phyloP scores from a whole-genome alignment of 129 eudicot genomes.

The Escallonia rubra region DNA sequence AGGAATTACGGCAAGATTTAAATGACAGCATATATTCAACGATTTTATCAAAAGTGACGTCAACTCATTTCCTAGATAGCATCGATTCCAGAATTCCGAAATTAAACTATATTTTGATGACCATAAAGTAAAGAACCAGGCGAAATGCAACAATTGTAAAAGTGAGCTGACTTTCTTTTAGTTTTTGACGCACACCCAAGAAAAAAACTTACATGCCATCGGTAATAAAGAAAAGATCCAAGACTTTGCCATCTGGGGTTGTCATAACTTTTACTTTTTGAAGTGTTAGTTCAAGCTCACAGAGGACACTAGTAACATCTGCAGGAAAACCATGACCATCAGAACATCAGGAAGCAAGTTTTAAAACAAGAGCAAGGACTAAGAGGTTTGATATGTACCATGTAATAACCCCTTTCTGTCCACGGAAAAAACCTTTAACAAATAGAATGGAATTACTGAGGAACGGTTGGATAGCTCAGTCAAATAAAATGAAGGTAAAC shows the following conservation, averaged over 20 bases:
- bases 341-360: not conserved
- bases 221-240: constrained; percentile 77
- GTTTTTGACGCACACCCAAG: not conserved
- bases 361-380: not conserved
- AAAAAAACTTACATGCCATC: constrained; percentile 58
- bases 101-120: too few relatives aligned
- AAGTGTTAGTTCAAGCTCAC: constrained; percentile 70
- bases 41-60: too few relatives aligned
- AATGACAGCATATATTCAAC: too few relatives aligned
- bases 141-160: too few relatives aligned
- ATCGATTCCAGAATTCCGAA: too few relatives aligned
- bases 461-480: constrained; percentile 34
- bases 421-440: constrained; percentile 58
- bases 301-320: constrained; percentile 83
- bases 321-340: constrained; percentile 10
- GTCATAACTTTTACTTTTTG: constrained; percentile 86
- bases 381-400: constrained; percentile 30
- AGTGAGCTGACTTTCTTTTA: not conserved
- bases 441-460: constrained; percentile 44
- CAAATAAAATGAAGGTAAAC: constrained; percentile 50
- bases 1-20: too few relatives aligned
- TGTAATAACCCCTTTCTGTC: constrained; percentile 75
- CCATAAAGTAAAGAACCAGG: too few relatives aligned
- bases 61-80: too few relatives aligned
- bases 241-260: constrained; percentile 78